These are phyloP conservation scores for Boletus rubescentipes DNA, from an alignment of 768 basidiomycete species.

Conservation along the genomic window DNA sequence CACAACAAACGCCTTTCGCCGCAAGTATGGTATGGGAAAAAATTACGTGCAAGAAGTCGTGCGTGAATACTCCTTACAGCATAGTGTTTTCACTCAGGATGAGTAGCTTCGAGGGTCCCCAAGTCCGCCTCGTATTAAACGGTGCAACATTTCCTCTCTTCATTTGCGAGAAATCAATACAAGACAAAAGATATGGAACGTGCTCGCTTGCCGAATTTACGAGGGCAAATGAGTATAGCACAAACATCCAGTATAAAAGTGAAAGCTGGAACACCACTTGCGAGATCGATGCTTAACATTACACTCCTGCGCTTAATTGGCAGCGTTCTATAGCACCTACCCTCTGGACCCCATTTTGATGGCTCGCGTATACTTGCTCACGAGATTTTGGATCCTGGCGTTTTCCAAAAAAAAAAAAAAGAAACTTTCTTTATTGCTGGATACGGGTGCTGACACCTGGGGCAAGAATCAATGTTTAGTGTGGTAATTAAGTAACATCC, in stretches of 20 bases:
- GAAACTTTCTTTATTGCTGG: too few relatives aligned
- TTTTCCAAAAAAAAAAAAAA: too few relatives aligned
- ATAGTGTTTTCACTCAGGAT: background rate
- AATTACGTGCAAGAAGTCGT: constrained; percentile 39
- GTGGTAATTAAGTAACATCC: background rate
- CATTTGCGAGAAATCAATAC: constrained; percentile 31
- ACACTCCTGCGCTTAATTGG: too few relatives aligned
- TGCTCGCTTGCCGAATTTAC: constrained; percentile 40
- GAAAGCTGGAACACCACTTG: constrained; percentile 39
- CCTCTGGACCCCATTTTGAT: background rate
- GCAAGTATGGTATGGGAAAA: constrained; percentile 45
- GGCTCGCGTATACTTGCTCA: background rate
- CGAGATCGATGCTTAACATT: constrained; percentile 11
- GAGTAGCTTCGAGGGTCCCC: constrained; percentile 33
- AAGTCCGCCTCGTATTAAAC: constrained; percentile 44
- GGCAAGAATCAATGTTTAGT: too few relatives aligned
- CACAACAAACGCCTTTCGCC: constrained; percentile 42
- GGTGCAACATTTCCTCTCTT: constrained; percentile 39
- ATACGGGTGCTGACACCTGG: too few relatives aligned
- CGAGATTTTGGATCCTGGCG: background rate
- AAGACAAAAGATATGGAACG: constrained; percentile 35
- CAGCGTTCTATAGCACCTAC: background rate
- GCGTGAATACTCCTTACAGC: constrained; percentile 1
- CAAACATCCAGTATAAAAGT: constrained; percentile 30
- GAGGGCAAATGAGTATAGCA: constrained; percentile 27